Percentiles rank a stretch among this genome's conserved stretches.
Conservation (phyloP, 441 rosid species). For the Populus hybrid region DNA sequence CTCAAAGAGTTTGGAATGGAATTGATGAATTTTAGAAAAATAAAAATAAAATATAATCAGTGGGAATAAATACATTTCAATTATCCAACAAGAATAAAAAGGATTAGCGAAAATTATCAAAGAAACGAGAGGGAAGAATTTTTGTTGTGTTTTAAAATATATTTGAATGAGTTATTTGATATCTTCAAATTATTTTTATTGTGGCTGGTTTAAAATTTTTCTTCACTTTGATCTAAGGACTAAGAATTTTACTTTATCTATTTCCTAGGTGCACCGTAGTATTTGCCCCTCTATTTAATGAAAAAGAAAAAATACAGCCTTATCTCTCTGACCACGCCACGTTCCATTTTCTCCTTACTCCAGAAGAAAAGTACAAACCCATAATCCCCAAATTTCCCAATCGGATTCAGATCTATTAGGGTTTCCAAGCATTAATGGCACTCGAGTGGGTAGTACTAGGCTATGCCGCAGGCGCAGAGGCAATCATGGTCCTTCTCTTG, state of each 20-base stretch:
- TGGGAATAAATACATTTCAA: neutral
- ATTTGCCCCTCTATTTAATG: neutral
- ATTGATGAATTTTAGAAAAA: no score
- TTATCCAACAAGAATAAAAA: neutral
- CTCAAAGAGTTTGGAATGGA: no score
- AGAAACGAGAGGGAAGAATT: neutral
- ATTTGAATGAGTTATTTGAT: neutral
- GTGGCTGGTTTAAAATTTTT: neutral
- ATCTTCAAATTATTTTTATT: no score
- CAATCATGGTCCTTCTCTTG: slow-evolving; percentile 79
- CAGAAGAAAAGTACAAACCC: neutral
- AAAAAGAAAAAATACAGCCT: neutral
- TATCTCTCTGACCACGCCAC: neutral
- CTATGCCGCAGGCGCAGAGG: slow-evolving; percentile 88
- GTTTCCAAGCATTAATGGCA: slow-evolving; percentile 44
- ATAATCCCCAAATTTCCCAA: neutral
- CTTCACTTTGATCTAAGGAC: neutral
- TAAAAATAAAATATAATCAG: no score
- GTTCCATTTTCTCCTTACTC: slow-evolving; percentile 8
- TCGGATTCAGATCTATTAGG: slow-evolving; percentile 22
- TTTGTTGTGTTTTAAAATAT: neutral
- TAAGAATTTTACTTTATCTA: neutral
- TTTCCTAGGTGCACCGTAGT: neutral
- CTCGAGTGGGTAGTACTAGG: slow-evolving; percentile 94
- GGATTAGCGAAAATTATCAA: no score